Evolutionary conservation across 768 basidiomycete species (phyloP), one percentile per base, ranked within the genome.

Genomic region (Boletus sensibilis): DNA sequence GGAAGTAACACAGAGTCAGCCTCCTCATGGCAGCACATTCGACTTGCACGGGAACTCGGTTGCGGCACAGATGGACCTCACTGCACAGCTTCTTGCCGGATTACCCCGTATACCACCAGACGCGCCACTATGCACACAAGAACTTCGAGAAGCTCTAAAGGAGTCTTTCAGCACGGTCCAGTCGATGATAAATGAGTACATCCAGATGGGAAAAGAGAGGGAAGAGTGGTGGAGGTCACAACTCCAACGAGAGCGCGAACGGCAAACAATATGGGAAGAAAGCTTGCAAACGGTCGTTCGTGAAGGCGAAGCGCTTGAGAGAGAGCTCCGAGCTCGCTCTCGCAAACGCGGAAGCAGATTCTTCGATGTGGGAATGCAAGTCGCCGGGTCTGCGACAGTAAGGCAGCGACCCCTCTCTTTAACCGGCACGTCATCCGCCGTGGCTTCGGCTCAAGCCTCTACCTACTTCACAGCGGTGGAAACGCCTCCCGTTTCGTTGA

Each of bases 181-280:
- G 56, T 72, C 70, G 16, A 78, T 88, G 72, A 68, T 90, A n/a
- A 74, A 73, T 49, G 86, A 89, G 55, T 92, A 90, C 63, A 74
- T 84, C 2, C 71, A 79, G 42, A 90, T 94, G 83, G 76, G 80
- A 6, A 77, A 78, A 53, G 86, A 88, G 55, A 79, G 95, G n/a
- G 95, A 97, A 60, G 80, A 82, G 47, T 97, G 88, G 82, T 94
- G 84, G 77, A 79, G 78, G 53, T 73, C 77, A 31, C 81, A 84
- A 62, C 74, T 94, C 11, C 80, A 80, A 59, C 80, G 82, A 25
- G 90, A 93, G 66, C 76, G 79, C 46, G 76, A 80, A 61, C 77
- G 85, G 25, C 84, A 86, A 65, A 75, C 67, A 12, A 76, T 94
- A 27, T 98, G 95, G 95, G 94, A 96, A 72, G 88, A 93, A 73